Conservation (phyloP, 163 green algal species). For the Scenedesmus sp. region DNA sequence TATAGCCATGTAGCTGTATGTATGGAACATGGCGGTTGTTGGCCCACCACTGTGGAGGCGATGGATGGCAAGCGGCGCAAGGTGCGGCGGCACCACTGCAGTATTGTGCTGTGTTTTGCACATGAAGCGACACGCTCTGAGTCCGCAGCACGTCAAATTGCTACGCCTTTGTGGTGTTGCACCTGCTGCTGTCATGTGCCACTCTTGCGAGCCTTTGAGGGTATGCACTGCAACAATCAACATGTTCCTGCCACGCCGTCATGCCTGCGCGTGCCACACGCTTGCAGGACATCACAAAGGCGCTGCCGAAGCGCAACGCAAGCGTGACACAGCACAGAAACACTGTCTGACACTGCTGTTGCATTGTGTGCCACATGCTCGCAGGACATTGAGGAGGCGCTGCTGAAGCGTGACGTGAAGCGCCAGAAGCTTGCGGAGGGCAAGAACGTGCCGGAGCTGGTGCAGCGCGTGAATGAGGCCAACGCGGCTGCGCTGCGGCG, state of each 20-base stretch:
- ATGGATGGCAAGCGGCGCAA: conserved; percentile 82
- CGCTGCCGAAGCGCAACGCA: conserved; percentile 87
- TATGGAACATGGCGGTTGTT: conserved; percentile 78
- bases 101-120: neutral
- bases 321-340: conserved; percentile 68
- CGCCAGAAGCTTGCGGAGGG: conserved; percentile 77
- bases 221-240: too few relatives aligned
- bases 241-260: neutral
- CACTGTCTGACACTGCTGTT: neutral
- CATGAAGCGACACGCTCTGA: neutral
- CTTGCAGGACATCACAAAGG: conserved; percentile 89
- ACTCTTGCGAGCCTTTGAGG: neutral
- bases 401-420: conserved; percentile 90
- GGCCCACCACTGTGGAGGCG: conserved; percentile 89
- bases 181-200: neutral
- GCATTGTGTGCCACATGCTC: neutral
- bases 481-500: conserved; percentile 78
- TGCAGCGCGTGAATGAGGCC: conserved; percentile 69
- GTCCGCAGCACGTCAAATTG: too few relatives aligned
- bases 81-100: neutral
- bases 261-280: neutral
- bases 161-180: too few relatives aligned
- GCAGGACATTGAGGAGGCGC: conserved; percentile 89
- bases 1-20: too few relatives aligned
- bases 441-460: conserved; percentile 73